Evolutionary conservation across 2,329 filamentous ascomycete genomes (phyloP).

Genomic region (Chalaropsis thielavioides): DNA sequence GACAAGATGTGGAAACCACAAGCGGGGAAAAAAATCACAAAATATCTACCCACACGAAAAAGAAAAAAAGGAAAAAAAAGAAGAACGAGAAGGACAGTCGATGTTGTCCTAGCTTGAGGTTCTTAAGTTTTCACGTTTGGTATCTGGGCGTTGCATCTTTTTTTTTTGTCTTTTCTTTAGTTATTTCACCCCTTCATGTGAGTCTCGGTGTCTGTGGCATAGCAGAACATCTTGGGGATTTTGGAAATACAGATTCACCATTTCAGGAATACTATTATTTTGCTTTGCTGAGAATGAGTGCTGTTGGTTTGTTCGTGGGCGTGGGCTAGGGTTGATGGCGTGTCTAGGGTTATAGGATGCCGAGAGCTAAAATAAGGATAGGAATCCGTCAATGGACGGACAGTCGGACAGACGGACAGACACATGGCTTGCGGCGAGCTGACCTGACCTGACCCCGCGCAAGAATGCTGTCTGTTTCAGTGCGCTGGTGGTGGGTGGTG

Average conservation of each 20-base stretch:
- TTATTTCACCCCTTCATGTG: neutral
- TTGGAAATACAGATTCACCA: too few species aligned
- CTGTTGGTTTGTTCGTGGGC: too few species aligned
- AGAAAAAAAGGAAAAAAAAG: too few species aligned
- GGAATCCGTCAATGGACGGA: too few species aligned
- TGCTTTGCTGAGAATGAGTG: neutral
- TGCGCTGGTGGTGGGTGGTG: too few species aligned
- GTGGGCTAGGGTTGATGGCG: neutral
- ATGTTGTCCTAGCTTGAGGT: neutral
- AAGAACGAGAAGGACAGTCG: too few species aligned
- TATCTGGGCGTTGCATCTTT: neutral
- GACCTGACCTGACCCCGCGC: neutral
- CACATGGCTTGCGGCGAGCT: neutral
- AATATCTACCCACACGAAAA: neutral
- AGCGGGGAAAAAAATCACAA: slow-evolving; percentile 5
- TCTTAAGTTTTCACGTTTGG: neutral
- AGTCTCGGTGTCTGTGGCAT: too few species aligned
- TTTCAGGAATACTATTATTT: too few species aligned
- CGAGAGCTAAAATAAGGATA: too few species aligned
- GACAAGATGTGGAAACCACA: neutral
- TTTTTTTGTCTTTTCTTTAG: neutral
- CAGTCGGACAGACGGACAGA: too few species aligned
- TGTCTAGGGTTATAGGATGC: neutral
- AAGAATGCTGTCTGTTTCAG: neutral
- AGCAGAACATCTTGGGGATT: too few species aligned